phyloP scores from a whole-genome alignment of 2,329 filamentous ascomycete species.

The Spiromastix sp. region DNA sequence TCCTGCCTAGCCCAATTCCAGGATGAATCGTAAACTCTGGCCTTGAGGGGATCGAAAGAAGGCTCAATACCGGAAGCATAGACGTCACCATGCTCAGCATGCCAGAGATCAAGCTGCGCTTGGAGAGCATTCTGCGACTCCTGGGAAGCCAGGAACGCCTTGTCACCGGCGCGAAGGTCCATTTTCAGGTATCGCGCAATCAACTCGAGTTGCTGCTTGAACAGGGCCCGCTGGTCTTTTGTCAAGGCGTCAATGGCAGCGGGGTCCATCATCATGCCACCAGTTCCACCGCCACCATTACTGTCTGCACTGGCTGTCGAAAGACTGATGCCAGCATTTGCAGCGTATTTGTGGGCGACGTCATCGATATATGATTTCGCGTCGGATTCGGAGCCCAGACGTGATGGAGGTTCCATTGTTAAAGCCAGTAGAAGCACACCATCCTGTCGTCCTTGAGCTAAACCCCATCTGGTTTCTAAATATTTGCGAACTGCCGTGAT shows the following conservation, averaged over 20 bases:
- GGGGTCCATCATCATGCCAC: conserved; percentile 99
- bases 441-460: conserved; percentile 79
- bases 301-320: conserved; percentile 61
- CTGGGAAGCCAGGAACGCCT: conserved; percentile 74
- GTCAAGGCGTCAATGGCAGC: conserved; percentile 93
- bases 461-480: conserved; percentile 84
- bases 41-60: conserved; percentile 86
- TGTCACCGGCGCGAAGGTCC: conserved; percentile 92
- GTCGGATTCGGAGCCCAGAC: conserved; percentile 79
- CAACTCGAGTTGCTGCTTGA: conserved; percentile 96
- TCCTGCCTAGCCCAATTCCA: conserved; percentile 99
- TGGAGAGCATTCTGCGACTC: conserved; percentile 82
- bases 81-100: conserved; percentile 88
- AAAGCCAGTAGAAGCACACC: conserved; percentile 78
- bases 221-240: conserved; percentile 88
- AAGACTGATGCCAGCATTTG: conserved; percentile 71
- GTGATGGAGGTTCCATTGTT: conserved; percentile 82
- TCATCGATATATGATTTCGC: conserved; percentile 89
- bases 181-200: conserved; percentile 94
- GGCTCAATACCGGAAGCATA: conserved; percentile 93
- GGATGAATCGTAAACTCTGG: conserved; percentile 90
- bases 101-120: conserved; percentile 89
- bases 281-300: conserved; percentile 58
- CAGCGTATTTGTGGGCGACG: conserved; percentile 79
- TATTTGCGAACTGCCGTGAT: conserved; percentile 95